phyloP scores from a whole-genome alignment of 2,329 filamentous ascomycete genomes.

The Clonostachys rhizophaga region DNA sequence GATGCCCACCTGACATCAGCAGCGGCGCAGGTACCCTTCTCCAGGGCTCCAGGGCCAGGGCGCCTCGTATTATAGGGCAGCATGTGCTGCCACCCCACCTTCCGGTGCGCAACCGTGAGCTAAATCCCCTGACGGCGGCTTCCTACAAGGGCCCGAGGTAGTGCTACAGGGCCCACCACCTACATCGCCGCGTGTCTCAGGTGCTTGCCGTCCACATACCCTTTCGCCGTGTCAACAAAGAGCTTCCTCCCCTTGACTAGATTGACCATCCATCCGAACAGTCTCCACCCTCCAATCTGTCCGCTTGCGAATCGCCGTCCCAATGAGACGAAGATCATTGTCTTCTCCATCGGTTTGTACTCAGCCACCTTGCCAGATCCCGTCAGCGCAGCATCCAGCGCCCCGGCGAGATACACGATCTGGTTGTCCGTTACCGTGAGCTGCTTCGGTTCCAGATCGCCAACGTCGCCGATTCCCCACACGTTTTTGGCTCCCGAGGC shows the following conservation, averaged over 20 bases:
- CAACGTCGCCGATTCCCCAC: constrained; percentile 35
- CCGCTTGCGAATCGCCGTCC: constrained; percentile 19
- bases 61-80: too few relatives aligned
- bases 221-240: constrained; percentile 20
- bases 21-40: too few relatives aligned
- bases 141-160: too few relatives aligned
- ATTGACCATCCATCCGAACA: constrained; percentile 21
- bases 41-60: too few relatives aligned
- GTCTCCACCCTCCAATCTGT: constrained; percentile 23
- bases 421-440: constrained; percentile 23
- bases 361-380: background rate
- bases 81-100: too few relatives aligned
- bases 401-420: constrained; percentile 20
- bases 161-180: background rate
- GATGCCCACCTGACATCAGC: too few relatives aligned
- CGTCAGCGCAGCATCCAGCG: constrained; percentile 17
- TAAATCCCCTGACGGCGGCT: too few relatives aligned
- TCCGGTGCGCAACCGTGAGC: too few relatives aligned
- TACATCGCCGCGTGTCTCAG: constrained; percentile 19
- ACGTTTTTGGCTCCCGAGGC: constrained; percentile 24
- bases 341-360: constrained; percentile 14
- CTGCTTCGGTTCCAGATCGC: constrained; percentile 31
- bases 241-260: constrained; percentile 24
- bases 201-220: constrained; percentile 16
- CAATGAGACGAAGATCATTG: constrained; percentile 20